A percentile compares a stretch with the other conserved stretches of the same genome.
Evolutionary conservation across 371 early-diverging fungal genomes (phyloP).

Genomic region (Mucor ambiguus): DNA sequence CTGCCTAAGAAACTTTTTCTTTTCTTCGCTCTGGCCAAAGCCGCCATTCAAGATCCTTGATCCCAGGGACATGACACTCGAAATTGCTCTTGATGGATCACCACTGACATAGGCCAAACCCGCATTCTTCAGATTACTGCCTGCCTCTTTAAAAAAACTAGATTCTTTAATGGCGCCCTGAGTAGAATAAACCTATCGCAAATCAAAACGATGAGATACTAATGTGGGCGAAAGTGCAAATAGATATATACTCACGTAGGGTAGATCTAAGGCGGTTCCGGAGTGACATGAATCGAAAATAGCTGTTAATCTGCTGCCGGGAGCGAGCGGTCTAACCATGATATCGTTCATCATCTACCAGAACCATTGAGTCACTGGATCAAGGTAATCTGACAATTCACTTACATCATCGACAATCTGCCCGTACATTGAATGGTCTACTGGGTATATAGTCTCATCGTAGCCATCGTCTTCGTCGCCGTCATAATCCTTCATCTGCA

Average conservation of each 20-base stretch:
- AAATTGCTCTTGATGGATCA: constrained; percentile 38
- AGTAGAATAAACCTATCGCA: constrained; percentile 56
- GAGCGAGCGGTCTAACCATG: constrained; percentile 80
- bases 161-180: constrained; percentile 62
- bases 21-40: constrained; percentile 20
- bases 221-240: no score
- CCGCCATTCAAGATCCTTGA: constrained; percentile 42
- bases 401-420: constrained; percentile 83
- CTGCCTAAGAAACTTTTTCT: constrained; percentile 38
- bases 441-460: constrained; percentile 62
- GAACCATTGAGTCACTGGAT: neutral
- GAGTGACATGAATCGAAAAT: constrained; percentile 86
- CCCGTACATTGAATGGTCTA: constrained; percentile 76
- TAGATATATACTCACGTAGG: constrained; percentile 45
- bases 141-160: constrained; percentile 48
- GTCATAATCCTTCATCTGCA: constrained; percentile 50
- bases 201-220: neutral
- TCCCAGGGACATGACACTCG: constrained; percentile 45
- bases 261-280: constrained; percentile 83
- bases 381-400: neutral
- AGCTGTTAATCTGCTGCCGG: constrained; percentile 80
- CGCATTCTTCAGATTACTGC: constrained; percentile 39
- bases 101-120: constrained; percentile 56
- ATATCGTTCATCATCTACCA: constrained; percentile 72
- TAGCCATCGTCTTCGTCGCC: constrained; percentile 87